Base-by-base conservation (phyloP, 2,329 filamentous ascomycete species). In the Penicillium psychrosexuale region DNA sequence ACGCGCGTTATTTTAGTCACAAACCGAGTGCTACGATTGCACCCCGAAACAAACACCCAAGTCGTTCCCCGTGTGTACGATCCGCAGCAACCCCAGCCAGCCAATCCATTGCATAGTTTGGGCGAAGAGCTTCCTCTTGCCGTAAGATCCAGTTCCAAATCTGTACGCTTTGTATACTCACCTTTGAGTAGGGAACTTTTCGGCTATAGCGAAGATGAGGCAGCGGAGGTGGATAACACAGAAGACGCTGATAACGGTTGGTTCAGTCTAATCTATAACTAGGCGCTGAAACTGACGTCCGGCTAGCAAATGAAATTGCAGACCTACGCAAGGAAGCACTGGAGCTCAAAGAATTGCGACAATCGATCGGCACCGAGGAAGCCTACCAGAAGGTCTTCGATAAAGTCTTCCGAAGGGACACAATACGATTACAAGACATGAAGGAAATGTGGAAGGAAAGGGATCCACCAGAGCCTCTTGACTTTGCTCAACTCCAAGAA, bases 61-160 rank as follows among this genome's bases (percentile, higher is more conserved):
- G 72, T 89, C 88, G 1, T 97, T 95, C 68, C 92, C 94, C 1
- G 92, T 97, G 39, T 99, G 94, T 77, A 99, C 94, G 1, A 97
- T 99, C 66, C 85, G 94, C 71, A 97, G 91, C 72, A 99, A 92
- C 0, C 94, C 94, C 0, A 96, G 89, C 61, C 93, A 97, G 67
- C 90, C 93, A 0, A 97, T 99, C 40, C 94, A 99, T 75, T 97
- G 94, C 77, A 99, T 99, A 58, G 93, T 99, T 2, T 99, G 94
- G 94, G 93, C 84, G 19, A 99, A 97, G 77, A 96, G 91, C 71
- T 99, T 97, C 72, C 81, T 99, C 8, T 83, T 99, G 57, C 94
- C 91, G 80, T 78, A 66, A 57, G 69, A 60, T n/a, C 11, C 3
- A 24, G 8, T 3, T 17, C n/a, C 8, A 1, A 1, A 9, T 3